These are phyloP conservation scores for Coemansia sp. DNA, from an alignment of 192 early-diverging fungal genomes.

Conservation along the genomic window DNA sequence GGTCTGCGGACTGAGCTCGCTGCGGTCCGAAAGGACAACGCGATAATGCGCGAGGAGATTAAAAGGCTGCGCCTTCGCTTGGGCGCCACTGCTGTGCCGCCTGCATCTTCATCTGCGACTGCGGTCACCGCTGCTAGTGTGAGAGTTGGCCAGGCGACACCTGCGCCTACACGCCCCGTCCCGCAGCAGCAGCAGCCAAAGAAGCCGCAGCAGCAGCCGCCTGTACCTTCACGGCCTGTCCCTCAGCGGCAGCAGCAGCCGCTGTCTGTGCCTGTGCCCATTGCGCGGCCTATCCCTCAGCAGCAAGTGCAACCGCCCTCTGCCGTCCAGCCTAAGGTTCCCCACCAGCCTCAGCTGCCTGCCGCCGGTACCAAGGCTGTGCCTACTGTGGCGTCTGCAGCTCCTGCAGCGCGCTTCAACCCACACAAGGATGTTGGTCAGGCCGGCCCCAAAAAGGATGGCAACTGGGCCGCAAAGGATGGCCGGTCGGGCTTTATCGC, in stretches of 20 bases:
- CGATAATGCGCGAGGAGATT: constrained; percentile 44
- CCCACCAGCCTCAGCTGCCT: neutral
- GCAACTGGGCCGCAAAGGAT: constrained; percentile 47
- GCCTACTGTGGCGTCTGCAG: neutral
- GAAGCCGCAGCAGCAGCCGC: too few species aligned
- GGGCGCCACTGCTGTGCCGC: constrained; percentile 4
- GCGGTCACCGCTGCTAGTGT: neutral
- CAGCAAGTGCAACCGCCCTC: too few species aligned
- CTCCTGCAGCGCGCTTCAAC: constrained; percentile 31
- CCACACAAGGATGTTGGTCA: constrained; percentile 50
- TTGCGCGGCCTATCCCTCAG: too few species aligned
- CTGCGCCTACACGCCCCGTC: neutral
- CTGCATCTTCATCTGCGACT: neutral
- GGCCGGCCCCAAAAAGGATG: constrained; percentile 25
- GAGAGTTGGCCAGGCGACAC: neutral
- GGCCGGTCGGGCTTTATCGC: constrained; percentile 38
- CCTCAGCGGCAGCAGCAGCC: too few species aligned
- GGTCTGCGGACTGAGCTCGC: constrained; percentile 51
- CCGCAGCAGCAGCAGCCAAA: too few species aligned
- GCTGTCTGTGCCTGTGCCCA: too few species aligned
- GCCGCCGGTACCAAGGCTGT: constrained; percentile 6
- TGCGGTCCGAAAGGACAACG: constrained; percentile 31
- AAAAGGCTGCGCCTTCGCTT: constrained; percentile 24
- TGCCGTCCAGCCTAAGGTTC: too few species aligned
- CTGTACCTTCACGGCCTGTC: neutral